Percentiles rank a stretch among this genome's conserved stretches.
Evolutionary conservation across 176 grass and related monocot genomes (phyloP).

Genomic region (Olyra latifolia): DNA sequence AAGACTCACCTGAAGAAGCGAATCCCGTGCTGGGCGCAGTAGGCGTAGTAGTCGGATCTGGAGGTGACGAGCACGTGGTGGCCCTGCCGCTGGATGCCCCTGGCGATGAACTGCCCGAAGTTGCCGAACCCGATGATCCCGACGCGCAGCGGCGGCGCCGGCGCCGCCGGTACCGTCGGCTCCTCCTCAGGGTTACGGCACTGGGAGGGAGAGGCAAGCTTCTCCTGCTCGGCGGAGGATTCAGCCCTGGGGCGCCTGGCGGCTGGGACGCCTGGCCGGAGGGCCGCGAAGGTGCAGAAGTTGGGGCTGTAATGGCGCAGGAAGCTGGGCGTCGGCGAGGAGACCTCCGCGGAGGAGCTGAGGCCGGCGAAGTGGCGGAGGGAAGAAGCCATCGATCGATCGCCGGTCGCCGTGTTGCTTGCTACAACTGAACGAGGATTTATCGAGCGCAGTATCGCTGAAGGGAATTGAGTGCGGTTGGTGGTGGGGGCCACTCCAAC

Average conservation of each 20-base stretch:
- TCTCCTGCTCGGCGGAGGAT: constrained; percentile 13
- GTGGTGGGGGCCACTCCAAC: no score
- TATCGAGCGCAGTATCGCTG: background rate
- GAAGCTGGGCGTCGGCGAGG: background rate
- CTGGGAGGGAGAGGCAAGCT: background rate
- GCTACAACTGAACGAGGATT: no score
- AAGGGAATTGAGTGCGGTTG: no score
- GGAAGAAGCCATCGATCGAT: constrained; percentile 24
- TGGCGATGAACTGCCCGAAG: constrained; percentile 66
- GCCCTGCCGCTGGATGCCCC: constrained; percentile 57
- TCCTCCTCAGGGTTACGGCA: background rate
- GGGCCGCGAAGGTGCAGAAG: constrained; percentile 36
- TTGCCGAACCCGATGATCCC: constrained; percentile 68
- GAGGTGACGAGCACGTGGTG: constrained; percentile 63
- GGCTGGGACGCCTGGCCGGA: background rate
- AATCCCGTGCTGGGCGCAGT: constrained; percentile 45
- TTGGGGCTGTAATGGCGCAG: constrained; percentile 15
- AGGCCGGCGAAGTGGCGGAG: constrained; percentile 14
- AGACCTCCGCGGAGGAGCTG: background rate
- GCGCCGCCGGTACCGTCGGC: background rate
- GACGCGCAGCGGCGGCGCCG: constrained; percentile 15
- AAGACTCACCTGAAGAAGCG: constrained; percentile 52
- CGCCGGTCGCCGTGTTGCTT: background rate
- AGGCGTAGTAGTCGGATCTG: constrained; percentile 59
- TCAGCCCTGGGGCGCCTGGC: background rate